Conservation (phyloP, 116 monocot genomes). For the Phalaenopsis hybrid region DNA sequence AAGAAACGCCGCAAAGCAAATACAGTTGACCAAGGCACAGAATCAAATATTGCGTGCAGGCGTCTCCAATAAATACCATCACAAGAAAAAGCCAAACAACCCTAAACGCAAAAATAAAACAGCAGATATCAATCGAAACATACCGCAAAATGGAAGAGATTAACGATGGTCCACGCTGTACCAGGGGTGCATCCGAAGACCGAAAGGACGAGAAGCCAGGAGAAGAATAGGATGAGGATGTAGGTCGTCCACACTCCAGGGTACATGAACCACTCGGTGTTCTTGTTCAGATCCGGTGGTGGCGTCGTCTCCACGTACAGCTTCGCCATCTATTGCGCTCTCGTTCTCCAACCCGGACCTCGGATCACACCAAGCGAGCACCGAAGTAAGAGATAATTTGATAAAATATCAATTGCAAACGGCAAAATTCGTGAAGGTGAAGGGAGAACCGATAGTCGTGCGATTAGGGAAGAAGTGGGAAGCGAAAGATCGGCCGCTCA, state of each 20-base stretch:
- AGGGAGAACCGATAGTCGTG: not conserved
- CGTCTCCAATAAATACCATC: no score
- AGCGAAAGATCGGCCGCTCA: not conserved
- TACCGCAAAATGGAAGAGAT: slow-evolving; percentile 21
- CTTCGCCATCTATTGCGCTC: slow-evolving; percentile 8
- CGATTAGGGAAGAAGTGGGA: not conserved
- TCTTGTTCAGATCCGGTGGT: slow-evolving; percentile 25
- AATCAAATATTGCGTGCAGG: no score
- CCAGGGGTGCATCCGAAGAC: slow-evolving; percentile 25
- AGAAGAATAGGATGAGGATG: slow-evolving; percentile 27
- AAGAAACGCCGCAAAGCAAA: no score
- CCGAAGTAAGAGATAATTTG: not conserved
- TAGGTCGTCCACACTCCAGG: slow-evolving; percentile 30
- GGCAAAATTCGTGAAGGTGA: not conserved
- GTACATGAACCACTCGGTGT: slow-evolving; percentile 28
- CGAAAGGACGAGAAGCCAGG: slow-evolving; percentile 23
- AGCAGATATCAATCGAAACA: not conserved
- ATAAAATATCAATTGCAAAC: not conserved
- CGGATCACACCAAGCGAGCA: slow-evolving; percentile 1
- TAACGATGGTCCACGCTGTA: slow-evolving; percentile 23
- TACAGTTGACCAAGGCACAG: no score
- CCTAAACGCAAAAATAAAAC: not conserved
- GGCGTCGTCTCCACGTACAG: slow-evolving; percentile 17
- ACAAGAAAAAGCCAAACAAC: no score
- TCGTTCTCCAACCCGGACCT: not conserved